Percentiles rank a stretch among this genome's conserved stretches.
These are phyloP conservation scores for Cladosporium sp. DNA, from an alignment of 2,329 filamentous ascomycete species.

Conservation along the genomic window DNA sequence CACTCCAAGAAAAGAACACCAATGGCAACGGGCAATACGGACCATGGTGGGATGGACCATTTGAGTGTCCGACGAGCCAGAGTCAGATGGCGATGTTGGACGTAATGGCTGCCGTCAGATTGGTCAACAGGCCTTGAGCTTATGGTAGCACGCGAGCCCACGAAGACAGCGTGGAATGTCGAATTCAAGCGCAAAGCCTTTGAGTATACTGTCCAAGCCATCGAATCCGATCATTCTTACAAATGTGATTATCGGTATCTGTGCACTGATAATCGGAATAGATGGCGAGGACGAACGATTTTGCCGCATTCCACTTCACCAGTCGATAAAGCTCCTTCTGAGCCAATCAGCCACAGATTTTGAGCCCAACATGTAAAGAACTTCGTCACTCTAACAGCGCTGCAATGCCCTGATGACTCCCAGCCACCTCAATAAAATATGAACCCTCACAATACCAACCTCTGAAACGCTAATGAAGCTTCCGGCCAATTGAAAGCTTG, in stretches of 20 bases:
- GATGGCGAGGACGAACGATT: neutral
- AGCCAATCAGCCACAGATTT: neutral
- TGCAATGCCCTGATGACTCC: neutral
- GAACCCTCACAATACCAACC: neutral
- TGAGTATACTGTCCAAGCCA: neutral
- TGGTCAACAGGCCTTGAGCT: slow-evolving; percentile 24
- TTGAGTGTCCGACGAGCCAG: slow-evolving; percentile 31
- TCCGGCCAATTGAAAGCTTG: neutral
- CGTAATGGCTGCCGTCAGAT: slow-evolving; percentile 32
- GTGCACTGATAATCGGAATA: neutral
- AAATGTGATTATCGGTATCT: too few species aligned
- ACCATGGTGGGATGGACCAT: slow-evolving; percentile 35
- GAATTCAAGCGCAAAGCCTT: neutral
- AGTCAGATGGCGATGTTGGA: slow-evolving; percentile 33
- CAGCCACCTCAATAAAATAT: neutral
- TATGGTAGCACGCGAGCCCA: neutral
- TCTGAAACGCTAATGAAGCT: neutral
- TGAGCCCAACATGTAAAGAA: neutral
- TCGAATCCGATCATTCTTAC: neutral
- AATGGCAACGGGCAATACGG: slow-evolving; percentile 34
- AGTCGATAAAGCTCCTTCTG: neutral
- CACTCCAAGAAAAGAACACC: slow-evolving; percentile 27
- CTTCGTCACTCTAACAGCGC: neutral
- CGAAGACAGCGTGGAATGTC: neutral
- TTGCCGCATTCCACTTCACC: neutral